phyloP scores from a whole-genome alignment of 768 basidiomycete genomes.

The Mycena alexandri region DNA sequence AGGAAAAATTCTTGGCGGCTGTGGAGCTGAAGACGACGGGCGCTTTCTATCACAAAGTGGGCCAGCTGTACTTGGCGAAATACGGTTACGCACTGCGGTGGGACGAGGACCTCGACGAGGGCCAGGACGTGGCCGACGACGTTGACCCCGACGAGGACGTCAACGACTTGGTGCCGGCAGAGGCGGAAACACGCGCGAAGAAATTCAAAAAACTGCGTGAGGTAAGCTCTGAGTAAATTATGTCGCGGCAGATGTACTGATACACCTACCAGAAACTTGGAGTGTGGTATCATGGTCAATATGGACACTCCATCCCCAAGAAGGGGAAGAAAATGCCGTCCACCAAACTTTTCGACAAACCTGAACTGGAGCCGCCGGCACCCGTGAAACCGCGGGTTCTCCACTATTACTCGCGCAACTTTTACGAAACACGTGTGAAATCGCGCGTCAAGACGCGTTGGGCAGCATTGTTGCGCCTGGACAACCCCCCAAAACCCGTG shows the following conservation, averaged over 20 bases:
- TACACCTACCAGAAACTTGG: conserved; percentile 3
- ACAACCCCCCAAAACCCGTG: neutral
- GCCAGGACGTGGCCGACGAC: neutral
- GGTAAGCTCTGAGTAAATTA: neutral
- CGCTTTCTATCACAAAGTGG: conserved; percentile 1
- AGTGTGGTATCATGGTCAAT: conserved; percentile 1
- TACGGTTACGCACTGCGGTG: conserved; percentile 11
- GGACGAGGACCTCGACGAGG: conserved; percentile 3
- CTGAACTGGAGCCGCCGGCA: neutral
- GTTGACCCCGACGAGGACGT: conserved; percentile 13
- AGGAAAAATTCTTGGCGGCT: neutral
- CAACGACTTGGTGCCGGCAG: neutral
- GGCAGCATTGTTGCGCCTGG: neutral
- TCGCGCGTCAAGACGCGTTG: neutral
- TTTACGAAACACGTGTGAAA: neutral
- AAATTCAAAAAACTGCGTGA: neutral
- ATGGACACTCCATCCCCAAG: neutral
- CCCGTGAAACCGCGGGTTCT: neutral
- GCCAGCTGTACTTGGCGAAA: neutral
- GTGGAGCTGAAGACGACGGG: neutral
- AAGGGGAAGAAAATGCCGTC: neutral
- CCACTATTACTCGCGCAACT: neutral
- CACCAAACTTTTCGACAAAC: conserved; percentile 6
- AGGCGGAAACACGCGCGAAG: neutral
- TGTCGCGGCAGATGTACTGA: no score